Percentiles rank a stretch among this genome's conserved stretches.
These are phyloP conservation scores for Lipomyces sp. DNA, from an alignment of 805 yeast genomes.

Conservation along the genomic window DNA sequence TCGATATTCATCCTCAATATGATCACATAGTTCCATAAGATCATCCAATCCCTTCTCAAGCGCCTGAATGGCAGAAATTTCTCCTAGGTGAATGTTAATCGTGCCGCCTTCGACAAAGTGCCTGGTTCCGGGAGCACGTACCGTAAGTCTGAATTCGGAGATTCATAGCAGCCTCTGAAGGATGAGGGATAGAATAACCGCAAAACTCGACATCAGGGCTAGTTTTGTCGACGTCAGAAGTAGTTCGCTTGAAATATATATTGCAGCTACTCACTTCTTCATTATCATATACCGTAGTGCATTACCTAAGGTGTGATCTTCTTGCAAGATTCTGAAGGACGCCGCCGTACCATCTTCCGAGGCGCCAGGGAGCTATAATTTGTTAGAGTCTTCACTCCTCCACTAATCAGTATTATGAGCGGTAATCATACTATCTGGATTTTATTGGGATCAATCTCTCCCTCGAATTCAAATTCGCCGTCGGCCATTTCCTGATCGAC, in stretches of 20 bases:
- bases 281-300: slow-evolving; percentile 90
- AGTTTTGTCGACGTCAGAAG: not conserved
- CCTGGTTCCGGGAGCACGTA: slow-evolving; percentile 26
- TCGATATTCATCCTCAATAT: slow-evolving; percentile 77
- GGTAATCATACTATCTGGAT: slow-evolving; percentile 41
- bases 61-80: slow-evolving; percentile 87
- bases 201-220: slow-evolving; percentile 95
- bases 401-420: not conserved
- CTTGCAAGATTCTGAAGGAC: slow-evolving; percentile 88
- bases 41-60: slow-evolving; percentile 89
- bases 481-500: slow-evolving; percentile 23
- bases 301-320: slow-evolving; percentile 96
- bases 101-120: not conserved
- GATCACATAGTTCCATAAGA: slow-evolving; percentile 78
- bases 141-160: slow-evolving; percentile 94
- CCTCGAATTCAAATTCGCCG: slow-evolving; percentile 17
- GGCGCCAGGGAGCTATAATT: slow-evolving; percentile 69
- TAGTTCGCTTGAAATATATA: not conserved
- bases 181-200: slow-evolving; percentile 98
- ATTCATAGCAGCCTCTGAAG: slow-evolving; percentile 88
- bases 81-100: slow-evolving; percentile 40
- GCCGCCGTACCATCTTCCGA: slow-evolving; percentile 94
- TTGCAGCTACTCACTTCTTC: slow-evolving; percentile 63
- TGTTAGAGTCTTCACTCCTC: not conserved
- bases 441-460: slow-evolving; percentile 42